Base-by-base conservation (phyloP, 2,329 filamentous ascomycete species). In the Ceratocystis eucalypticola region DNA sequence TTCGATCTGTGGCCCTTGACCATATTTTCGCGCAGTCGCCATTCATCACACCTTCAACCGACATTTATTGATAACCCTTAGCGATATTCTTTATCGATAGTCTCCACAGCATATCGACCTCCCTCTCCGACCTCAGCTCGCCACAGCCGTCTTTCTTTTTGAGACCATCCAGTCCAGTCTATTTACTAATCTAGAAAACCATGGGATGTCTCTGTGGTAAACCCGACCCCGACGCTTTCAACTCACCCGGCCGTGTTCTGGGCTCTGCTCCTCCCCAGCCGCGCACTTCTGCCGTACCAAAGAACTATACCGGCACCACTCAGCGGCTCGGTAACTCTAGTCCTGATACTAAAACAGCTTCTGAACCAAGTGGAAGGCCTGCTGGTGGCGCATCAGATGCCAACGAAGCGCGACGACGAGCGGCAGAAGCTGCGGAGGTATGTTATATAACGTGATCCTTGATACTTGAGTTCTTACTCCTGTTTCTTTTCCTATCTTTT, bases 121-220 rank as follows among this genome's bases (percentile, higher is more conserved):
- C n/a, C 48, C n/a, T n/a, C 7, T 53, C 10, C 6, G n/a, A 7
- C 22, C 48, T 53, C 48, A 25, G 6, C 7, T 7, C n/a, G 0
- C 48, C 10, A n/a, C n/a, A 53, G 0, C 48, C n/a, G n/a, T n/a
- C 48, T 22, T 22, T 7, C 48, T 20, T 53, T 10, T 41, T 12
- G 12, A 41, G 37, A 41, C 37, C 3, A 41, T 41, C 10, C 3
- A 41, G 37, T 1, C 10, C 37, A 12, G 37, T 41, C 37, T 41
- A 61, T 61, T 48, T 30, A 2, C 25, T 37, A 45, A 62, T 20
- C 64, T 25, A 50, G 17, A 17, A 25, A 68, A 75, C 68, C 70
- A 96, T 96, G 92, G 92, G 92, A 68, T 93, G 91, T 75, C 82
- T 91, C 76, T 96, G 89, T 79, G 89, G 90, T 74, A 91, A 90